Base-by-base conservation (phyloP, 2,329 filamentous ascomycete genomes). In the Ophiostoma sp. region DNA sequence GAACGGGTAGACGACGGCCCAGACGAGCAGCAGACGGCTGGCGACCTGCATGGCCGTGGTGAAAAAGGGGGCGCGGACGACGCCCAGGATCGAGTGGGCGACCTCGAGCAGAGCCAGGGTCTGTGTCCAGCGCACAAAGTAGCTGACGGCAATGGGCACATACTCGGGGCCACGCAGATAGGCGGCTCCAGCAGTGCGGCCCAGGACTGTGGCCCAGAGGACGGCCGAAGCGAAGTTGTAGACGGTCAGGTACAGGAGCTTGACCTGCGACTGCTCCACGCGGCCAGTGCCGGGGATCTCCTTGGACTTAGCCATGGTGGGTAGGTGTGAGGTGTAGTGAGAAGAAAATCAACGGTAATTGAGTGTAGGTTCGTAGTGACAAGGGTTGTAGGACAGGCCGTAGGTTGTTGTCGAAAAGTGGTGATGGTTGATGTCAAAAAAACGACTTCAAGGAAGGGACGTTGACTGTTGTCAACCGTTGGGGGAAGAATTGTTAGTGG, bases 41-140 rank as follows among this genome's bases (percentile, higher is more conserved):
- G 92, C 88, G 75, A 98, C 95, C 83, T 99, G 96, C 90, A 97
- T 94, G 50, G 89, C 82, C 6, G 96, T 98, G 5, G 96, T 98
- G 78, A 92, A 78, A 78, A 98, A 82, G 1, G 95, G 94, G 0
- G 95, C 91, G 79, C 95, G 90, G 70, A 99, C 95, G 79, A 98
- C 81, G 73, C 93, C 93, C 45, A 93, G 82, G 0, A 93, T 81
- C 68, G 93, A 92, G 84, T 98, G 95, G 75, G 94, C 79, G 64
- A 98, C 88, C 84, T 99, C 96, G 80, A 98, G 84, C 61, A 89
- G 83, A 0, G 96, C 96, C 71, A 93, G 82, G 2, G 92, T 96
- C 86, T 99, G 96, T 72, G 93, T 95, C 88, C 89, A 90, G 79
- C 92, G 91, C 64, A 90, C 89, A 81, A 91, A 94, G 70, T 88